Evolutionary conservation across 257 asterid species (phyloP).

Genomic region (Primulina huaijiensis): DNA sequence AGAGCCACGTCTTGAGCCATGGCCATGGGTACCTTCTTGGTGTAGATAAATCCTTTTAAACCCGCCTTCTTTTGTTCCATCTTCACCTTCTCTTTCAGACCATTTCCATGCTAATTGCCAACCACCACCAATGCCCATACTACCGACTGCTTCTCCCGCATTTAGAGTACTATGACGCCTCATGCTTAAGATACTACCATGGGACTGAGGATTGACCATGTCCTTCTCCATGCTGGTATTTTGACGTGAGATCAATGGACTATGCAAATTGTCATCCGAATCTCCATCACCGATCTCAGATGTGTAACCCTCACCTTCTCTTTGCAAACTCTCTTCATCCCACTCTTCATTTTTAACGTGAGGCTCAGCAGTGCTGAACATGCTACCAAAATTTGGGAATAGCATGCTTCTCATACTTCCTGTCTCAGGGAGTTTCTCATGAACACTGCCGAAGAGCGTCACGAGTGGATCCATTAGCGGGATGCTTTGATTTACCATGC

Average conservation of each 20-base stretch:
- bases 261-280: constrained; percentile 52
- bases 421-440: constrained; percentile 61
- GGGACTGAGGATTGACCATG: constrained; percentile 40
- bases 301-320: constrained; percentile 54
- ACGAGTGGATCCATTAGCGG: constrained; percentile 79
- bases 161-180: constrained; percentile 51
- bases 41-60: constrained; percentile 70
- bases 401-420: constrained; percentile 84
- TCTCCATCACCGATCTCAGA: constrained; percentile 40
- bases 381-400: constrained; percentile 80
- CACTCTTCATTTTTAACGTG: constrained; percentile 53
- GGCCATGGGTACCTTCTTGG: constrained; percentile 47
- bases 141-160: constrained; percentile 41
- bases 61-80: constrained; percentile 62
- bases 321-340: constrained; percentile 67
- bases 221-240: constrained; percentile 56
- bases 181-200: constrained; percentile 42
- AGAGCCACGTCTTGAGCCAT: constrained; percentile 60
- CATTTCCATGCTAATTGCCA: constrained; percentile 88
- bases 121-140: constrained; percentile 80
- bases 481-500: constrained; percentile 47
- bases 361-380: constrained; percentile 67
- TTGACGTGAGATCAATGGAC: constrained; percentile 78
- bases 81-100: constrained; percentile 62
- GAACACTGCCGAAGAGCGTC: constrained; percentile 73